These are phyloP conservation scores for Lepidium campestre DNA, from an alignment of 441 rosid species.

Conservation along the genomic window DNA sequence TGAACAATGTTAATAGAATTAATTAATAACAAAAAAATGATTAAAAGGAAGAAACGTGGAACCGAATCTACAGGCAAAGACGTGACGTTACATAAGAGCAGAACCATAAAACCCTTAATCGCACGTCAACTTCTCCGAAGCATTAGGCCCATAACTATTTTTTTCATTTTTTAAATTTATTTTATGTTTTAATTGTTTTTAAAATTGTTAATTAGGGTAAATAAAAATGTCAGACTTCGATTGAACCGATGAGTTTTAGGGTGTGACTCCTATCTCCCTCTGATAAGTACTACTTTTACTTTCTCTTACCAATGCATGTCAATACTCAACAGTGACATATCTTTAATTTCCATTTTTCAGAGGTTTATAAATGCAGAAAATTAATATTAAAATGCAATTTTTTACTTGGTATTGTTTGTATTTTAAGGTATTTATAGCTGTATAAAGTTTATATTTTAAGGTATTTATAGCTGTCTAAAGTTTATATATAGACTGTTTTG, in stretches of 20 bases:
- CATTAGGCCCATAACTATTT: constrained; percentile 17
- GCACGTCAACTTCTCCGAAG: constrained; percentile 31
- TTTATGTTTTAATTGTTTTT: background rate
- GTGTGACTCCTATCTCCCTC: constrained; percentile 30
- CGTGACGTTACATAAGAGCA: constrained; percentile 35
- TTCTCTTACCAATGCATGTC: constrained; percentile 35
- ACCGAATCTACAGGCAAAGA: constrained; percentile 30
- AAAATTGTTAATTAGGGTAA: constrained; percentile 26
- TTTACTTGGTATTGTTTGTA: no score
- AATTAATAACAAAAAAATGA: background rate
- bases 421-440: background rate
- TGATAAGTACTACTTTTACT: constrained; percentile 30
- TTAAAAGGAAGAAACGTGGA: constrained; percentile 23
- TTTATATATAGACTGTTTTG: no score
- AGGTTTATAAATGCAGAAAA: background rate
- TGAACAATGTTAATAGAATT: background rate
- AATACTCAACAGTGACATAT: constrained; percentile 24
- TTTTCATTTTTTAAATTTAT: background rate
- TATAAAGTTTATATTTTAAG: no score
- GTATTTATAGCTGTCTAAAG: no score
- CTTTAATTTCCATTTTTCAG: constrained; percentile 3
- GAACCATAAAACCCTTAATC: constrained; percentile 25
- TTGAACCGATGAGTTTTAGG: constrained; percentile 43
- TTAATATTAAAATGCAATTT: background rate
- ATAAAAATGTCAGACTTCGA: constrained; percentile 55